These are phyloP conservation scores for Arthrobotrys pseudoclavata DNA, from an alignment of 2,329 filamentous ascomycete species.

Conservation along the genomic window DNA sequence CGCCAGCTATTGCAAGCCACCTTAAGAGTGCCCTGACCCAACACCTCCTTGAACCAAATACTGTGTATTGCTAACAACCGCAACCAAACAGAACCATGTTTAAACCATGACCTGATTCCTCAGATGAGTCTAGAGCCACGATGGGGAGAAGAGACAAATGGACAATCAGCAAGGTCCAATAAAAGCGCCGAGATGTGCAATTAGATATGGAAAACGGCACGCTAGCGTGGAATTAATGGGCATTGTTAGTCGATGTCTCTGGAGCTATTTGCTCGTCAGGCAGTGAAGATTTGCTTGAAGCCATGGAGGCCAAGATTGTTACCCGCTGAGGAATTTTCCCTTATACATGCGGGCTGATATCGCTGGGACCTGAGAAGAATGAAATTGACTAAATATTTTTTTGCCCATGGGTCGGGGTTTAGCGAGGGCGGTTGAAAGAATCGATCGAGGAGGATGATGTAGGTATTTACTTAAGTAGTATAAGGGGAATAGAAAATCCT, in stretches of 20 bases:
- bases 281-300: constrained; percentile 4
- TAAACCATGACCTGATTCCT: constrained; percentile 31
- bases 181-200: constrained; percentile 32
- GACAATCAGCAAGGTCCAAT: constrained; percentile 41
- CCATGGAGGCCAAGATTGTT: constrained; percentile 33
- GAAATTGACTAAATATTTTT: constrained; percentile 37
- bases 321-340: constrained; percentile 36
- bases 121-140: constrained; percentile 33
- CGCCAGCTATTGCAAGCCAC: constrained; percentile 42
- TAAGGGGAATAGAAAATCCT: constrained; percentile 48
- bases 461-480: constrained; percentile 33
- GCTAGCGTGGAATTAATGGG: constrained; percentile 24
- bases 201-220: constrained; percentile 28
- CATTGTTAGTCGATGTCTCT: constrained; percentile 21
- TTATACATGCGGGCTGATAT: constrained; percentile 49
- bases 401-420: constrained; percentile 20
- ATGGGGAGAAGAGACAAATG: constrained; percentile 13
- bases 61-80: constrained; percentile 9
- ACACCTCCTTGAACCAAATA: constrained; percentile 18
- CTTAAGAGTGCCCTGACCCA: constrained; percentile 2
- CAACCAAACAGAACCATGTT: constrained; percentile 8
- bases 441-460: constrained; percentile 17
- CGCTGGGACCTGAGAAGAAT: constrained; percentile 48
- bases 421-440: constrained; percentile 48
- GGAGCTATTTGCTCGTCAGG: not conserved